phyloP scores from a whole-genome alignment of 2,329 filamentous ascomycete species.

The Aspergillus neoniger region DNA sequence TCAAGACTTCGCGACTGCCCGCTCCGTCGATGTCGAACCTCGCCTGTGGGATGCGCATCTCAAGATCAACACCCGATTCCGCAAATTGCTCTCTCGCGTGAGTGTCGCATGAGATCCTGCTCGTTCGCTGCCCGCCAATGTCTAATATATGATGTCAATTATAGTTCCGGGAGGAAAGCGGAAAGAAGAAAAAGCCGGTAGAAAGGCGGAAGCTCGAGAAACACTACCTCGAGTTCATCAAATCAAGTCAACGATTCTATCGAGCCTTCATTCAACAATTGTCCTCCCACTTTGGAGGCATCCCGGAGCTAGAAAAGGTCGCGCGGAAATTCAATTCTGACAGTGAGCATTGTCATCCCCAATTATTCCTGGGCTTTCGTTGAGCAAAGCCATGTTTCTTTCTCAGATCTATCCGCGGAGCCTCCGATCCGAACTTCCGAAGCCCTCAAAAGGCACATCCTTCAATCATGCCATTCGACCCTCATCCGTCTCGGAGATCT shows the following conservation, averaged over 20 bases:
- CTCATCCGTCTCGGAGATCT: conserved; percentile 88
- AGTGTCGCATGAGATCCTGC: conserved; percentile 22
- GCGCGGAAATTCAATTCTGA: conserved; percentile 54
- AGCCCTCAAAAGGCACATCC: conserved; percentile 60
- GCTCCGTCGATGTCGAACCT: conserved; percentile 65
- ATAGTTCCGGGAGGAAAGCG: conserved; percentile 53
- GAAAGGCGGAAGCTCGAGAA: conserved; percentile 77
- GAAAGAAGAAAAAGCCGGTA: conserved; percentile 58
- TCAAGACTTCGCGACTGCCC: conserved; percentile 55
- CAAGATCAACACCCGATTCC: conserved; percentile 75
- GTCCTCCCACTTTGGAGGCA: conserved; percentile 59
- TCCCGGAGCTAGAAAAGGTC: conserved; percentile 60
- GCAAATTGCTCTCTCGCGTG: conserved; percentile 64
- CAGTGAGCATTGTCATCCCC: conserved; percentile 37
- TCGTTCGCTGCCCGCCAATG: not conserved
- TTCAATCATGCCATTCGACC: conserved; percentile 76
- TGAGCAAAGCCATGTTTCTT: conserved; percentile 6
- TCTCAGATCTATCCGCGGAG: conserved; percentile 45
- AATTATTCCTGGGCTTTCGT: conserved; percentile 9
- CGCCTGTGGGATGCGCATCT: conserved; percentile 78
- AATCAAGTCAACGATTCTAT: conserved; percentile 86
- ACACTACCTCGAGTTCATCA: conserved; percentile 80
- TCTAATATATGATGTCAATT: conserved; percentile 13
- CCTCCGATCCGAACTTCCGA: conserved; percentile 49
- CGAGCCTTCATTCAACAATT: conserved; percentile 79